A percentile compares a stretch with the other conserved stretches of the same genome.
phyloP scores from a whole-genome alignment of 495 filamentous ascomycete species.

The Chaetomium fimeti region DNA sequence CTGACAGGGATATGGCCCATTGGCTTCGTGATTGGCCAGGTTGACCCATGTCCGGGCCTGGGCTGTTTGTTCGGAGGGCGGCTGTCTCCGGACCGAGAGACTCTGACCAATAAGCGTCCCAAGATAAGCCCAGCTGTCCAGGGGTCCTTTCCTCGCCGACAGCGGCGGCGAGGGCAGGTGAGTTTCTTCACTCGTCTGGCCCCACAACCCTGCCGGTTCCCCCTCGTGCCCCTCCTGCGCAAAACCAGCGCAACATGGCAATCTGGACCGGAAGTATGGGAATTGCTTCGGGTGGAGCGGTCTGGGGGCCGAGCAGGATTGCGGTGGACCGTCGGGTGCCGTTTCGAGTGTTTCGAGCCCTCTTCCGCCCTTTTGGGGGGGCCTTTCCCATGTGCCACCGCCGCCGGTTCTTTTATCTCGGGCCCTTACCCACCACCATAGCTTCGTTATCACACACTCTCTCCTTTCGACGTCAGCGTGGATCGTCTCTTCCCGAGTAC shows the following conservation, averaged over 20 bases:
- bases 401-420: background rate
- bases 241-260: background rate
- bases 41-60: background rate
- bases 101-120: background rate
- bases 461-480: constrained; percentile 8
- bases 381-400: background rate
- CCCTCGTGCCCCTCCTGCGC: background rate
- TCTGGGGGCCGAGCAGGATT: background rate
- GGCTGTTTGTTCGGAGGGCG: constrained; percentile 7
- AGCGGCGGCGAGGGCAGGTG: background rate
- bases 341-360: background rate
- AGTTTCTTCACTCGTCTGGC: background rate
- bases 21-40: constrained; percentile 5
- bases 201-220: constrained; percentile 7
- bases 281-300: constrained; percentile 4
- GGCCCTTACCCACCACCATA: background rate
- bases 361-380: background rate
- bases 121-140: background rate
- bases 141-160: constrained; percentile 4
- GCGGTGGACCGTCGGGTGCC: background rate
- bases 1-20: background rate
- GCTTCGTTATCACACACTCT: background rate
- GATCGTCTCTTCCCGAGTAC: background rate
- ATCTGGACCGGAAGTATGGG: background rate
- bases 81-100: constrained; percentile 12